Conservation (phyloP, 2,329 filamentous ascomycete species). For the Chaetomium strumarium region DNA sequence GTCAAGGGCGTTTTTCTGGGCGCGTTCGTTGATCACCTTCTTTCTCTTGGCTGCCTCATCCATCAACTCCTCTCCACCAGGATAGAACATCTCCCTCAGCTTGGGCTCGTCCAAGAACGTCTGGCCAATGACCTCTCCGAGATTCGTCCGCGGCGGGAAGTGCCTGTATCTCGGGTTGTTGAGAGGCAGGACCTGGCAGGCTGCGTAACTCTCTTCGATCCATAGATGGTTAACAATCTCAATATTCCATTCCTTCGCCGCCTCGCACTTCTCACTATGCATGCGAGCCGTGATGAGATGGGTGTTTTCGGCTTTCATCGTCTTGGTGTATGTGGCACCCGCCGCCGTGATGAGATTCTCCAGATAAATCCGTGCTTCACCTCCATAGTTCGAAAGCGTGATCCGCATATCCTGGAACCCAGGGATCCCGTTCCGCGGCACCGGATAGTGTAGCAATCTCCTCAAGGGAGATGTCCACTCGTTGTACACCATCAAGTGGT, state of each 20-base stretch:
- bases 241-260: slow-evolving; percentile 88
- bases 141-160: slow-evolving; percentile 83
- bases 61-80: slow-evolving; percentile 50
- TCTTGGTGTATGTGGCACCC: slow-evolving; percentile 88
- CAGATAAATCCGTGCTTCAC: slow-evolving; percentile 86
- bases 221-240: slow-evolving; percentile 90
- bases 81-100: slow-evolving; percentile 62
- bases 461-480: slow-evolving; percentile 80
- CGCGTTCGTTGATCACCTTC: slow-evolving; percentile 44
- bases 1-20: slow-evolving; percentile 45
- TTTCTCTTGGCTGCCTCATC: slow-evolving; percentile 41
- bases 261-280: slow-evolving; percentile 86
- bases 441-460: slow-evolving; percentile 82
- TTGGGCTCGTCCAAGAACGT: slow-evolving; percentile 65
- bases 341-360: slow-evolving; percentile 83
- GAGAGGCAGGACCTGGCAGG: slow-evolving; percentile 68
- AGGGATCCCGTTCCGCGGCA: slow-evolving; percentile 69
- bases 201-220: slow-evolving; percentile 95
- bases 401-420: slow-evolving; percentile 74
- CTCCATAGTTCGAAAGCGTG: slow-evolving; percentile 93
- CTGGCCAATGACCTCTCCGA: slow-evolving; percentile 88
- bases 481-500: slow-evolving; percentile 82
- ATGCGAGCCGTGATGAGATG: slow-evolving; percentile 89
- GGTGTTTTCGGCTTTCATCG: slow-evolving; percentile 90
- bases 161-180: slow-evolving; percentile 73